phyloP scores from a whole-genome alignment of 2,329 filamentous ascomycete genomes.

The Aureobasidium sp. region DNA sequence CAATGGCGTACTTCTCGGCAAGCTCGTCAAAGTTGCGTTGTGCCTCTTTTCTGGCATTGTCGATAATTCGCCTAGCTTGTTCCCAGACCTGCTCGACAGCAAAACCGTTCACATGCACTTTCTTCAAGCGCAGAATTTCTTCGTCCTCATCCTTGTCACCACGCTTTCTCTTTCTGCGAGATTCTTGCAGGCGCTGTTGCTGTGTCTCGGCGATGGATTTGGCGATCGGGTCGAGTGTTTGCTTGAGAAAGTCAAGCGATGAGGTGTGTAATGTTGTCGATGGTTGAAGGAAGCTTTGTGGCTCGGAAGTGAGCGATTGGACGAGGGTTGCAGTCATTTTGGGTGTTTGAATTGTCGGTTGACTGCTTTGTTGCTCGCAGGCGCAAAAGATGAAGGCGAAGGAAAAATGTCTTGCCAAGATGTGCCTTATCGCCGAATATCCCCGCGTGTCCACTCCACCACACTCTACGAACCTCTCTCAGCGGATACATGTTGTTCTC shows the following conservation, averaged over 20 bases:
- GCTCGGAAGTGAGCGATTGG: slow-evolving; percentile 28
- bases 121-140: slow-evolving; percentile 66
- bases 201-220: slow-evolving; percentile 67
- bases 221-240: slow-evolving; percentile 71
- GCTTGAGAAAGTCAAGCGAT: slow-evolving; percentile 69
- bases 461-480: too few relatives aligned
- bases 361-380: neutral
- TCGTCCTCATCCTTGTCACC: slow-evolving; percentile 42
- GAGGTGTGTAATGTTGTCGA: slow-evolving; percentile 58
- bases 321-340: slow-evolving; percentile 11
- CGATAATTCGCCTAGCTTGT: slow-evolving; percentile 78
- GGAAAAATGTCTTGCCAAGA: slow-evolving; percentile 14
- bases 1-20: slow-evolving; percentile 21
- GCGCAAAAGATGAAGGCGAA: slow-evolving; percentile 11
- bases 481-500: too few relatives aligned
- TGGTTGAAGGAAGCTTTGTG: slow-evolving; percentile 73
- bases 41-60: slow-evolving; percentile 52
- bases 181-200: slow-evolving; percentile 57
- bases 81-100: slow-evolving; percentile 88
- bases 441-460: too few relatives aligned
- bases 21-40: slow-evolving; percentile 40
- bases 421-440: neutral
- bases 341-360: neutral
- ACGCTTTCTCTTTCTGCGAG: slow-evolving; percentile 71
- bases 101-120: slow-evolving; percentile 80